These are phyloP conservation scores for Begonia masoniana DNA, from an alignment of 306 rosid species.

Conservation along the genomic window DNA sequence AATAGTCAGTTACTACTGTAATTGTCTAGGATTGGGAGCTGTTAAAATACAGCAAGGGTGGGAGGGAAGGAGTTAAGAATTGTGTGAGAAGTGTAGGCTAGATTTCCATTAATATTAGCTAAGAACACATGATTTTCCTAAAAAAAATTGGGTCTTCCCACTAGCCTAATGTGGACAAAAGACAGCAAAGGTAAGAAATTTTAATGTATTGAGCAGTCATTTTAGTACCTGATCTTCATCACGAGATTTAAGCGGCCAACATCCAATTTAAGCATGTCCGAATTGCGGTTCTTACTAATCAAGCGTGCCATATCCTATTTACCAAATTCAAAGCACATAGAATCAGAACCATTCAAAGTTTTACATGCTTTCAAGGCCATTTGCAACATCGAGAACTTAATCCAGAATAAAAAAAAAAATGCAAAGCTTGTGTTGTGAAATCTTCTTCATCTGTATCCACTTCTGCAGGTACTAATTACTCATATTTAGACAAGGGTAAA, in stretches of 20 bases:
- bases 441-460: background rate
- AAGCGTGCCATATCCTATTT: slow-evolving; percentile 49
- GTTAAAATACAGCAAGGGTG: background rate
- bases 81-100: no score
- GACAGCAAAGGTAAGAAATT: slow-evolving; percentile 15
- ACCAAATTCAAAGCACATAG: slow-evolving; percentile 17
- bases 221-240: slow-evolving; percentile 56
- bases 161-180: background rate
- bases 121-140: background rate
- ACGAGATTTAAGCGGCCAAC: slow-evolving; percentile 40
- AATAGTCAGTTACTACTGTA: no score
- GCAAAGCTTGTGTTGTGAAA: background rate
- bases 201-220: background rate
- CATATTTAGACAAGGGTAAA: no score
- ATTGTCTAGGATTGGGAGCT: no score
- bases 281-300: slow-evolving; percentile 20
- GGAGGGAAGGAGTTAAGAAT: no score
- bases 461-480: background rate
- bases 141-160: background rate
- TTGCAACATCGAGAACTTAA: background rate
- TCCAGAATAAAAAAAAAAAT: background rate
- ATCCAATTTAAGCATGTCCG: slow-evolving; percentile 31
- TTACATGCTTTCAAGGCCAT: slow-evolving; percentile 11
- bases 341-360: slow-evolving; percentile 7
- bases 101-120: no score